Conservation (phyloP, 805 yeast genomes). For the Wickerhamiella domercqiae region DNA sequence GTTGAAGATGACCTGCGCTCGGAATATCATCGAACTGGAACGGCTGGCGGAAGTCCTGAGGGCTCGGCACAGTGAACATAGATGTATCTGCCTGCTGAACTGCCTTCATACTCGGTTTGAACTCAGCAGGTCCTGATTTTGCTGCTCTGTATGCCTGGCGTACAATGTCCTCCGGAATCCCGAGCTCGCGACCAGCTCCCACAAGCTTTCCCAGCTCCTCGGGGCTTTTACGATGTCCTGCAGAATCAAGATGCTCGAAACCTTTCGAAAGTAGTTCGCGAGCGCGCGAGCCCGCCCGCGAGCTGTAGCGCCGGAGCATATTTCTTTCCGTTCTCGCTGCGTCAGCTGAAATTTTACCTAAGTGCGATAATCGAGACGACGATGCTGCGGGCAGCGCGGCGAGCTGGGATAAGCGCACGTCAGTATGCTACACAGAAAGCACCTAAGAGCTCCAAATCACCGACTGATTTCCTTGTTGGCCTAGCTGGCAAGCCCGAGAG, state of each 20-base stretch:
- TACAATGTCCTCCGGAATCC: constrained; percentile 18
- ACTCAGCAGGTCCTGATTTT: constrained; percentile 13
- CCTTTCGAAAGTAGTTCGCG: constrained; percentile 20
- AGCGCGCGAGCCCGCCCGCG: constrained; percentile 12
- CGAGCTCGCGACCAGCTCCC: constrained; percentile 20
- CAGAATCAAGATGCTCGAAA: constrained; percentile 20
- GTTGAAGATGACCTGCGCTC: constrained; percentile 52
- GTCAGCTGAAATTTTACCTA: no score
- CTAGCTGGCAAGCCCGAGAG: constrained; percentile 3
- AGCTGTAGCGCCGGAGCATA: constrained; percentile 7
- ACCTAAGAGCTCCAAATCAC: no score
- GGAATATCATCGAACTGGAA: constrained; percentile 53
- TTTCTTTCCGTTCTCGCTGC: background rate
- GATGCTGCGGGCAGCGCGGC: no score
- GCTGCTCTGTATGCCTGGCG: constrained; percentile 18
- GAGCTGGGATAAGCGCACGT: background rate
- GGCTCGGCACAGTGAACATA: constrained; percentile 16
- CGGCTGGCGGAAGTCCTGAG: constrained; percentile 16
- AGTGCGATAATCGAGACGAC: no score
- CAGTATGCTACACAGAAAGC: no score
- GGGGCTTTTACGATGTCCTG: constrained; percentile 18
- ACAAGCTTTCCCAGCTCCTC: constrained; percentile 18
- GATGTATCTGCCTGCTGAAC: constrained; percentile 13
- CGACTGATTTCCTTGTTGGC: constrained; percentile 13
- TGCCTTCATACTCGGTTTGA: constrained; percentile 8